phyloP scores from a whole-genome alignment of 306 rosid genomes.

The Senna tora region DNA sequence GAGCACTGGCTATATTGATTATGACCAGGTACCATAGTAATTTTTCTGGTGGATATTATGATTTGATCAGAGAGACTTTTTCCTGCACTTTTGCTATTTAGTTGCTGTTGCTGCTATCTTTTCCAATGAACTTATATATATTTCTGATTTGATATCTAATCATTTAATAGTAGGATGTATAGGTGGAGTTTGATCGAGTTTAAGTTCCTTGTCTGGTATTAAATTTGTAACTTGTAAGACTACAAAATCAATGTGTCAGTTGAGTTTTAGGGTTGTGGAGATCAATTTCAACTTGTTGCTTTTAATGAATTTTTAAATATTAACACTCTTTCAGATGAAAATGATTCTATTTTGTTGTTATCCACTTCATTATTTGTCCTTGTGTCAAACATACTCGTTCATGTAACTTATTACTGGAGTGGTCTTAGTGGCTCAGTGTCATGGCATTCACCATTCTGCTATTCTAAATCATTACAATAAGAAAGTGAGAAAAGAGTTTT shows the following conservation, averaged over 20 bases:
- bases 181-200: neutral
- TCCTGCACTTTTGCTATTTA: conserved; percentile 27
- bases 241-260: conserved; percentile 16
- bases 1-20: conserved; percentile 92
- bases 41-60: conserved; percentile 33
- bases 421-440: conserved; percentile 25
- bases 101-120: conserved; percentile 23
- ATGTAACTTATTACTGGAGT: conserved; percentile 15
- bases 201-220: conserved; percentile 20
- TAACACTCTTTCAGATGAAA: neutral
- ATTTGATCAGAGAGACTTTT: conserved; percentile 34
- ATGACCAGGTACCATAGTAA: conserved; percentile 73
- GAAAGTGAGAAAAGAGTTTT: neutral
- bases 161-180: conserved; percentile 17
- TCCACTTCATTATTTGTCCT: conserved; percentile 8
- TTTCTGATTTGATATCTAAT: conserved; percentile 30
- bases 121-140: neutral
- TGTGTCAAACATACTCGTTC: conserved; percentile 16
- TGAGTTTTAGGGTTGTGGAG: conserved; percentile 24
- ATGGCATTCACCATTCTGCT: conserved; percentile 28
- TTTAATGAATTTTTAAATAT: conserved; percentile 15
- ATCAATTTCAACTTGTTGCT: conserved; percentile 6
- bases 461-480: conserved; percentile 19
- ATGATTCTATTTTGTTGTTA: neutral
- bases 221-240: conserved; percentile 15